phyloP scores from a whole-genome alignment of 108 stramenopile species.

The Seminavis robusta region DNA sequence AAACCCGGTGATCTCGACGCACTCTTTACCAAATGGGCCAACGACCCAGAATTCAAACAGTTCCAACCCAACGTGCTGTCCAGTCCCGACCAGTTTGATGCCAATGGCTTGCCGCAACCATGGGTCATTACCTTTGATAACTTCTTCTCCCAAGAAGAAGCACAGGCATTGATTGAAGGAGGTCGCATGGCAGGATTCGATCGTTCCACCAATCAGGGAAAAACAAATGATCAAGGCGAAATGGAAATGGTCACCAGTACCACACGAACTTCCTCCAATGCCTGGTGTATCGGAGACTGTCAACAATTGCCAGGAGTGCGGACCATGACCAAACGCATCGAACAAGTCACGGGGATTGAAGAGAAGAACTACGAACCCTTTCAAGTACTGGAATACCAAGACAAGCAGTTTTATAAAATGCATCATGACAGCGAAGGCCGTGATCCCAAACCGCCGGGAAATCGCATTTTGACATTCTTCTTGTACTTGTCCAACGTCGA shows the following conservation, averaged over 20 bases:
- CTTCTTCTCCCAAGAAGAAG: slow-evolving; percentile 65
- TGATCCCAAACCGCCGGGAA: slow-evolving; percentile 57
- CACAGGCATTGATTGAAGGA: slow-evolving; percentile 42
- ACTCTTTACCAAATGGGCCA: slow-evolving; percentile 45
- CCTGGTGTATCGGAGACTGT: slow-evolving; percentile 40
- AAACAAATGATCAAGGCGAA: slow-evolving; percentile 27
- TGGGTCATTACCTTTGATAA: slow-evolving; percentile 81
- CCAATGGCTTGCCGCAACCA: slow-evolving; percentile 51
- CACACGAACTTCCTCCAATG: slow-evolving; percentile 64
- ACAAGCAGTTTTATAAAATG: slow-evolving; percentile 61
- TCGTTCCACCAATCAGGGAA: slow-evolving; percentile 57
- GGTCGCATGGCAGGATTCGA: slow-evolving; percentile 21
- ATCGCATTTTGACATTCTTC: slow-evolving; percentile 85
- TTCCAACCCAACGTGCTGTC: slow-evolving; percentile 19
- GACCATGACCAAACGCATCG: slow-evolving; percentile 53
- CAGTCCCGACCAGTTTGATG: slow-evolving; percentile 30
- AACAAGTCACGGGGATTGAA: slow-evolving; percentile 43
- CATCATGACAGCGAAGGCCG: slow-evolving; percentile 66
- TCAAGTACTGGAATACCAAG: slow-evolving; percentile 67
- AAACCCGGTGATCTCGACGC: slow-evolving; percentile 58
- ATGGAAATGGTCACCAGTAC: slow-evolving; percentile 19
- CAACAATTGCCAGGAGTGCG: slow-evolving; percentile 17
- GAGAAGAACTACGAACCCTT: slow-evolving; percentile 65
- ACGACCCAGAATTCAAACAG: slow-evolving; percentile 30
- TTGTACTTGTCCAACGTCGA: slow-evolving; percentile 82